A percentile compares a stretch with the other conserved stretches of the same genome.
Evolutionary conservation across 306 rosid genomes (phyloP).

Genomic region (Cicer pinnatifidum): DNA sequence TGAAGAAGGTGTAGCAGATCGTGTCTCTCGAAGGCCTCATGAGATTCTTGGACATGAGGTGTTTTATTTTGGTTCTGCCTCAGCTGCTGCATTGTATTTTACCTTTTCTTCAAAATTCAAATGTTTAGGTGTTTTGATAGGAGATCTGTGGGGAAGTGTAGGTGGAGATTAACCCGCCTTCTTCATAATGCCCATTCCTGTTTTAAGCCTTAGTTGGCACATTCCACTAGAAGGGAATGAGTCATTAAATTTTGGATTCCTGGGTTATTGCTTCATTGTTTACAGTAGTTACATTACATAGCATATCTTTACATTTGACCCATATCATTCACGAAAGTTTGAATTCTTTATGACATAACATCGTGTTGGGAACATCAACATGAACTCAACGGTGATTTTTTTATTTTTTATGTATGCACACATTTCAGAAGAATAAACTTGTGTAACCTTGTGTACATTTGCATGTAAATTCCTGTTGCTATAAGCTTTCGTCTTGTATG

Average conservation of each 20-base stretch:
- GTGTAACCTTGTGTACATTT: conserved; percentile 19
- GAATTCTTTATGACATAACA: conserved; percentile 25
- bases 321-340: conserved; percentile 5
- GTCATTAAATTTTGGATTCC: conserved; percentile 16
- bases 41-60: conserved; percentile 95
- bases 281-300: conserved; percentile 7
- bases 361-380: not conserved
- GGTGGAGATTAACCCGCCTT: not conserved
- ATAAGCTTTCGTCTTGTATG: conserved; percentile 6
- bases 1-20: conserved; percentile 95
- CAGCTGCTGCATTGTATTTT: conserved; percentile 2
- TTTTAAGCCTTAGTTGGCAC: conserved; percentile 11
- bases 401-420: not conserved
- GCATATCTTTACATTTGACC: not conserved
- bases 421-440: conserved; percentile 1
- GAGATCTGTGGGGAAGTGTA: conserved; percentile 4
- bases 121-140: conserved; percentile 32
- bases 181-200: conserved; percentile 7
- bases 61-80: conserved; percentile 32
- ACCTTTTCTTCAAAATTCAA: not conserved
- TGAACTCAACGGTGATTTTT: not conserved
- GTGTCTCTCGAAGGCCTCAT: conserved; percentile 88
- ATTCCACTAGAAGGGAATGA: conserved; percentile 22
- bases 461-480: not conserved
- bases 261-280: conserved; percentile 4